Evolutionary conservation across 306 rosid species (phyloP), one percentile per base, ranked within the genome.

Genomic region (Cajanus cajan): DNA sequence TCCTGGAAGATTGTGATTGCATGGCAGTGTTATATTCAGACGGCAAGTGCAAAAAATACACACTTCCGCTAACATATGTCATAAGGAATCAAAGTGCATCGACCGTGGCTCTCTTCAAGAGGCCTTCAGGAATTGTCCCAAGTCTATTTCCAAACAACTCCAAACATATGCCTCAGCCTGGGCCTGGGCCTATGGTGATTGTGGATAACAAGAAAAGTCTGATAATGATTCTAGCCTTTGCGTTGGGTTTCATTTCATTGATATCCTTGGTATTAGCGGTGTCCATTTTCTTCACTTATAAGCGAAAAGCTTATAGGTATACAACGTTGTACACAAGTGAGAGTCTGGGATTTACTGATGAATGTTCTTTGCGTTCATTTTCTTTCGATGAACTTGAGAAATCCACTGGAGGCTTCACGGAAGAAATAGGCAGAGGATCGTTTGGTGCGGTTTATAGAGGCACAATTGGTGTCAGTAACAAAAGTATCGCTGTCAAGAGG

Each of bases 381-480:
- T 21, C 81, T 45, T 81, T 48, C 14, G 85, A 81, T 40, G 86
- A 85, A 70, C 84, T 85, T 31, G 44, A 0, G 22, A 44, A 19
- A 68, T 64, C 74, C 37, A 86, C 86, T 0, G 19, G 36, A 16
- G 21, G 54, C 12, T 86, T 86, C 68, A 31, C 68, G 1, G 86
- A 86, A 24, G 82, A 74, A 77, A 19, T 86, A 11, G 85, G 86
- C 0, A 82, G 75, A 55, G 89, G 85, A 40, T 64, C 86, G 5
- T 82, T 28, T 50, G 89, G 86, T 39, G 67, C 37, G 3, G 86
- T 86, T 12, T 82, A 82, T 39, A 48, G 10, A 58, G 89, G 86
- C 2, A 40, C 14, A 71, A 58, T 71, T 0, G 44, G 73, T 8
- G 76, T 55, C 4, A 59, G 24, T 61, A 81, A 31, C 50, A 67